Evolutionary conservation across 2,329 filamentous ascomycete genomes (phyloP).

Genomic region (Trichoderma sp.): DNA sequence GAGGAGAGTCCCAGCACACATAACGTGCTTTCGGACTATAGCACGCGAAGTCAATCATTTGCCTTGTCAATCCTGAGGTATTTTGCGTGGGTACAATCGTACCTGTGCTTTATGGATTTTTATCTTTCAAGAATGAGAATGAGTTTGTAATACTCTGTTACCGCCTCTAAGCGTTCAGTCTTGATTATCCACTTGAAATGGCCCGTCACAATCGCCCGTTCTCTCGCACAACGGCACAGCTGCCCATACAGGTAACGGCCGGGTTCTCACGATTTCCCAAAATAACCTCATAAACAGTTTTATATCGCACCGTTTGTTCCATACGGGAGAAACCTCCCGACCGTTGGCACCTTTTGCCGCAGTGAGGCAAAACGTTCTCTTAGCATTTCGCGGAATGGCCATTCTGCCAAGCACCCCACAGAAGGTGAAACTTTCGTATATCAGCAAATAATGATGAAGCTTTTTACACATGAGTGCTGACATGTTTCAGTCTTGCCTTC

Average conservation of each 20-base stretch:
- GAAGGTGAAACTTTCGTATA: constrained; percentile 4
- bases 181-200: neutral
- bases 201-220: neutral
- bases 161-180: neutral
- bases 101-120: neutral
- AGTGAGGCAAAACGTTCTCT: neutral
- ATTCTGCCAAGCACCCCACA: neutral
- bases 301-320: neutral
- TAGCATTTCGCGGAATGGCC: neutral
- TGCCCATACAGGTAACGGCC: neutral
- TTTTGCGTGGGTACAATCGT: neutral
- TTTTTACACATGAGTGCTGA: neutral
- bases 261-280: neutral
- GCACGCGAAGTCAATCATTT: neutral
- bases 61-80: neutral
- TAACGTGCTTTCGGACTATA: neutral
- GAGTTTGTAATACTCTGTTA: neutral
- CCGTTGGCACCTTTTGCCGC: neutral
- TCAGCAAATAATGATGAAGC: neutral
- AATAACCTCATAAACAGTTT: neutral
- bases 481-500: constrained; percentile 3
- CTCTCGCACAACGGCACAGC: neutral
- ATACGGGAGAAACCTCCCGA: neutral
- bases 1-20: neutral
- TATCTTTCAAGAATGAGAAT: neutral